phyloP scores from a whole-genome alignment of 2,329 filamentous ascomycete genomes.

The Chaetomium strumarium region DNA sequence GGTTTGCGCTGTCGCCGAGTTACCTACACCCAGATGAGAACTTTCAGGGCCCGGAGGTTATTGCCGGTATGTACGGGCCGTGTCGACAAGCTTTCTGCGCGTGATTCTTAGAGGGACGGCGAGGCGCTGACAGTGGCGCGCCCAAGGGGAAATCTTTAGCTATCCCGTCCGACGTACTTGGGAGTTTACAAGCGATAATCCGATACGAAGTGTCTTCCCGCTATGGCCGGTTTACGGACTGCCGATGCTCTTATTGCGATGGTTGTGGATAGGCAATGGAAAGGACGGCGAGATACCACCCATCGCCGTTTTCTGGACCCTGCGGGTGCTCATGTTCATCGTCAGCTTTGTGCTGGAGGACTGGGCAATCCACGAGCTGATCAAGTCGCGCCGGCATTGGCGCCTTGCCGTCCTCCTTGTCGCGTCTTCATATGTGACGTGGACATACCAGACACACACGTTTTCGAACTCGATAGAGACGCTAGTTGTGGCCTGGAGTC shows the following conservation, averaged over 20 bases:
- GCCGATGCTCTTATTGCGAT: conserved; percentile 87
- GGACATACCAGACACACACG: conserved; percentile 97
- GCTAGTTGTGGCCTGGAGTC: conserved; percentile 82
- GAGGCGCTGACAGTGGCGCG: conserved; percentile 15
- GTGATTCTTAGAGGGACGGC: not conserved
- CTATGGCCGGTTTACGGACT: conserved; percentile 93
- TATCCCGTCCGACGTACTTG: conserved; percentile 88
- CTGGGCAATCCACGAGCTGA: conserved; percentile 91
- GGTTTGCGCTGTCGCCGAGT: conserved; percentile 89
- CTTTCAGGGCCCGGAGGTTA: conserved; percentile 96
- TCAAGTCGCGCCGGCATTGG: conserved; percentile 66
- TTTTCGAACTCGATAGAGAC: conserved; percentile 98
- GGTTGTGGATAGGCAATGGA: conserved; percentile 84
- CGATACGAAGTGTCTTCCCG: conserved; percentile 93
- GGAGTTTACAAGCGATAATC: conserved; percentile 86
- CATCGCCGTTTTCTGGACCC: conserved; percentile 81
- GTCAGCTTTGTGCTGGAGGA: conserved; percentile 95
- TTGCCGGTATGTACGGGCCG: conserved; percentile 62
- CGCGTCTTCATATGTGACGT: conserved; percentile 95
- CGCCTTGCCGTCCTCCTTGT: conserved; percentile 74
- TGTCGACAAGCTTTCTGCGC: not conserved
- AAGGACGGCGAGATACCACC: conserved; percentile 71
- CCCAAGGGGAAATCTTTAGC: conserved; percentile 77
- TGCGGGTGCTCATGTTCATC: conserved; percentile 86
- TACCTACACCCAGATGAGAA: conserved; percentile 98